Evolutionary conservation across 768 basidiomycete genomes (phyloP).

Genomic region (Suillus brevipes): DNA sequence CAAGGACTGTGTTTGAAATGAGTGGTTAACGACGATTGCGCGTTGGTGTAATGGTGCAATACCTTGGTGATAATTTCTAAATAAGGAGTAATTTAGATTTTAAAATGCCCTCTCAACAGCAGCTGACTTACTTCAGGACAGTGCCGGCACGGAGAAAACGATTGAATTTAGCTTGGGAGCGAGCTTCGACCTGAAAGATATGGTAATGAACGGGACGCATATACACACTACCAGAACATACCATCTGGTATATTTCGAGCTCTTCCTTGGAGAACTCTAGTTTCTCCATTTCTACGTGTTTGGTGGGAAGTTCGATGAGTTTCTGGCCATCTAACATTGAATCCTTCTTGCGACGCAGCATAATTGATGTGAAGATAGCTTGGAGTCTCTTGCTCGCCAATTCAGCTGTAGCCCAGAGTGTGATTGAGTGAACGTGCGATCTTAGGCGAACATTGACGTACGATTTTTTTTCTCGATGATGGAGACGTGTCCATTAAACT

Average conservation of each 20-base stretch:
- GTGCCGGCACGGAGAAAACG: conserved; percentile 60
- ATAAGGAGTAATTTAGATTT: not conserved
- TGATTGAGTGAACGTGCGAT: not conserved
- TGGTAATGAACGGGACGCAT: not conserved
- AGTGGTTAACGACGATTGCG: not conserved
- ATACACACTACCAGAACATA: conserved; percentile 16
- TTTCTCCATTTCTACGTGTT: conserved; percentile 49
- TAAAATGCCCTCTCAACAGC: not conserved
- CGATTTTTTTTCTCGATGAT: conserved; percentile 50
- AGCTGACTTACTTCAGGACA: conserved; percentile 55
- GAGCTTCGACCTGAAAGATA: conserved; percentile 45
- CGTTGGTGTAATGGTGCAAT: conserved; percentile 32
- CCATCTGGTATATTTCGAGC: conserved; percentile 60
- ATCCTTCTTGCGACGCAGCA: conserved; percentile 65
- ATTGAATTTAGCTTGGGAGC: conserved; percentile 64
- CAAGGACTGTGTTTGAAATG: conserved; percentile 34
- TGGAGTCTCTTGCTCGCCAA: conserved; percentile 61
- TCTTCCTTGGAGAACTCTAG: conserved; percentile 64
- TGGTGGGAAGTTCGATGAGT: conserved; percentile 64
- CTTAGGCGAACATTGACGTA: conserved; percentile 29
- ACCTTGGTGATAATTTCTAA: conserved; percentile 58
- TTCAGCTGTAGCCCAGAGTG: conserved; percentile 35
- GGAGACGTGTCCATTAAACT: conserved; percentile 36
- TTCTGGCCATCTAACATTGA: conserved; percentile 64
- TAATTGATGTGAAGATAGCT: conserved; percentile 51